Evolutionary conservation across 179 eudicot genomes (phyloP).

Genomic region (Beta lomatogona): DNA sequence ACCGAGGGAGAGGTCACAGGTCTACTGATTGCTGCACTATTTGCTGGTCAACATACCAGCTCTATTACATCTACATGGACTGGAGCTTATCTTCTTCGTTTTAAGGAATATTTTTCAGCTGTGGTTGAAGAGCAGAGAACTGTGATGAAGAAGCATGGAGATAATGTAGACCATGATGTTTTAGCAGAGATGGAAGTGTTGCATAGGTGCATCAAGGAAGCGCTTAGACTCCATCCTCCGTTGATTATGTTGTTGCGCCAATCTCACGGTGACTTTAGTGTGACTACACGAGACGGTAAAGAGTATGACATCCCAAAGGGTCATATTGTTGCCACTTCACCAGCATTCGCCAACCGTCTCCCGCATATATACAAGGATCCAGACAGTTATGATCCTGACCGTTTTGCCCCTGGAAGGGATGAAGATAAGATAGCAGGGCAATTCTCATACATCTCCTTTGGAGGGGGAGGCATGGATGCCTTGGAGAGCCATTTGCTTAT

Average conservation of each 20-base stretch:
- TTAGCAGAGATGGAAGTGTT: slow-evolving; percentile 79
- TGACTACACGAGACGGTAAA: slow-evolving; percentile 71
- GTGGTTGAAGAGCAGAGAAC: slow-evolving; percentile 70
- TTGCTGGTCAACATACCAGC: slow-evolving; percentile 94
- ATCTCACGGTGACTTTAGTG: slow-evolving; percentile 80
- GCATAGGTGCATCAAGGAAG: slow-evolving; percentile 85
- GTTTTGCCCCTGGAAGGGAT: slow-evolving; percentile 77
- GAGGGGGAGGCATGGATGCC: slow-evolving; percentile 96
- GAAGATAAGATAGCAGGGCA: slow-evolving; percentile 89
- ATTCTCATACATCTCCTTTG: slow-evolving; percentile 79
- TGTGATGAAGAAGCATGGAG: slow-evolving; percentile 56
- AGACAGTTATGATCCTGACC: slow-evolving; percentile 74
- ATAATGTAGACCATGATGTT: slow-evolving; percentile 68
- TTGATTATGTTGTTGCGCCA: slow-evolving; percentile 81
- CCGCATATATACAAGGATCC: slow-evolving; percentile 75
- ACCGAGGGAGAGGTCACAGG: slow-evolving; percentile 85
- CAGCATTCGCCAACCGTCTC: slow-evolving; percentile 84
- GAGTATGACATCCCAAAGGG: slow-evolving; percentile 91
- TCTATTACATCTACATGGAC: slow-evolving; percentile 95
- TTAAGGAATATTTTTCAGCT: slow-evolving; percentile 47
- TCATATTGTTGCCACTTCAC: slow-evolving; percentile 92
- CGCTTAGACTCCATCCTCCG: slow-evolving; percentile 91
- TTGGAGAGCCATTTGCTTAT: slow-evolving; percentile 94
- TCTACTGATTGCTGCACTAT: slow-evolving; percentile 83
- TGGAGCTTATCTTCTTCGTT: slow-evolving; percentile 74